phyloP scores from a whole-genome alignment of 1,139 yeast species.

The Yamadazyma atlantica region DNA sequence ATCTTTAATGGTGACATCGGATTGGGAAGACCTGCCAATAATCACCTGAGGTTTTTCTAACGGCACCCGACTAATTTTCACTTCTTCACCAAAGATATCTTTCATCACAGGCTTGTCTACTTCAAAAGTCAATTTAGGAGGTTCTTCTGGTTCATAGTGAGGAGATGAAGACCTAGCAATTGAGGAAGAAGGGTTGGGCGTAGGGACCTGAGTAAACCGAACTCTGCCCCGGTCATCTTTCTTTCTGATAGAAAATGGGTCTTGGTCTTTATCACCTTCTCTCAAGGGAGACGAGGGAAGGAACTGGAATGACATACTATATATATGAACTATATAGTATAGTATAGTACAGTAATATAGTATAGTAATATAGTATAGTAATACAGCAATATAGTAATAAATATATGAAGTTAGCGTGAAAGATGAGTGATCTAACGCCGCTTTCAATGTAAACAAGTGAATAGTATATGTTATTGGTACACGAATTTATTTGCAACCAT shows the following conservation, averaged over 20 bases:
- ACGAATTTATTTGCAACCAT: slow-evolving; percentile 10
- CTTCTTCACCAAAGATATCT: slow-evolving; percentile 32
- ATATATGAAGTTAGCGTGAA: neutral
- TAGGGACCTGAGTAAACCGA: slow-evolving; percentile 33
- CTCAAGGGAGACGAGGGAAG: slow-evolving; percentile 68
- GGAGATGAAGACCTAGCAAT: slow-evolving; percentile 50
- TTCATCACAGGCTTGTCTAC: slow-evolving; percentile 13
- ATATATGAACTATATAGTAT: no score
- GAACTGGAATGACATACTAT: slow-evolving; percentile 36
- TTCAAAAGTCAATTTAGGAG: slow-evolving; percentile 15
- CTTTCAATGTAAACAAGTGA: no score
- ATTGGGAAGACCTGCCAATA: slow-evolving; percentile 67
- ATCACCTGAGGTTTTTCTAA: slow-evolving; percentile 26
- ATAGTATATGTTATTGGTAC: slow-evolving; percentile 7
- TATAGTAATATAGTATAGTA: no score
- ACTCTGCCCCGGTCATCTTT: slow-evolving; percentile 22
- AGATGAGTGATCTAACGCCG: slow-evolving; percentile 4
- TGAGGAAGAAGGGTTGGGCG: slow-evolving; percentile 59
- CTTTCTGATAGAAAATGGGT: slow-evolving; percentile 17
- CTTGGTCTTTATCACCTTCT: slow-evolving; percentile 23
- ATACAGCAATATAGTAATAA: no score
- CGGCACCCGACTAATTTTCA: slow-evolving; percentile 38
- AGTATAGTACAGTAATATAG: no score
- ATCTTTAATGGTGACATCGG: slow-evolving; percentile 56
- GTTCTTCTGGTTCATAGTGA: slow-evolving; percentile 7